Conservation (phyloP, 805 yeast species). For the Zygosaccharomyces gambellarensis region DNA sequence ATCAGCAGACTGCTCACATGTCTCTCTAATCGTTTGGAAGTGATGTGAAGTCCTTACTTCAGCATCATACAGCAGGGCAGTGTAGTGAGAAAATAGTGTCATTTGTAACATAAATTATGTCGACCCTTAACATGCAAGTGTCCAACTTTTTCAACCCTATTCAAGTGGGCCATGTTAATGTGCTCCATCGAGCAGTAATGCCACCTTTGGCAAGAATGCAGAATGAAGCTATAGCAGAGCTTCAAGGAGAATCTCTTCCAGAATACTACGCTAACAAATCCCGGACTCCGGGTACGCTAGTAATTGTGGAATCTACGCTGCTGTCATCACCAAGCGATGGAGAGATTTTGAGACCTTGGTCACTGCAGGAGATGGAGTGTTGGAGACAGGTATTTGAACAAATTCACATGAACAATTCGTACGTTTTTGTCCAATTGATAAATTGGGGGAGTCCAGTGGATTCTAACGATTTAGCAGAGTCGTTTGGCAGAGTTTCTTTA, state of each 20-base stretch:
- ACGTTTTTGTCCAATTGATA: conserved; percentile 47
- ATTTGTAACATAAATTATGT: neutral
- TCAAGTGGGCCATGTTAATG: conserved; percentile 34
- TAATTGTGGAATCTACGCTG: conserved; percentile 50
- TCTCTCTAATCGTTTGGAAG: neutral
- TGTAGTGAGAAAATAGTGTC: too few species aligned
- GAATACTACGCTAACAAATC: conserved; percentile 52
- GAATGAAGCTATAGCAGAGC: conserved; percentile 27
- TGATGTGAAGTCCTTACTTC: too few species aligned
- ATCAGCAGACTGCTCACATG: neutral
- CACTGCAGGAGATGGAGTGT: conserved; percentile 39
- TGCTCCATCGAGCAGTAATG: conserved; percentile 35
- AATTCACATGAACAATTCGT: conserved; percentile 46
- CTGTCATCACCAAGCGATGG: conserved; percentile 38
- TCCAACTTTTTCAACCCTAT: conserved; percentile 39
- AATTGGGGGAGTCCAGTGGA: conserved; percentile 38
- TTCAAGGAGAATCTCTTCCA: conserved; percentile 38
- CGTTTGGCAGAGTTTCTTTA: conserved; percentile 23
- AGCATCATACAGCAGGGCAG: neutral
- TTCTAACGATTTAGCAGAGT: conserved; percentile 30
- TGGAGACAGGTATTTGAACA: conserved; percentile 45
- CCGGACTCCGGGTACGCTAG: conserved; percentile 47
- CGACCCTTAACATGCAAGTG: conserved; percentile 11
- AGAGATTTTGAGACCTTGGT: conserved; percentile 21
- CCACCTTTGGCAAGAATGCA: conserved; percentile 41